Evolutionary conservation across 2,329 filamentous ascomycete species (phyloP), one percentile per base, ranked within the genome.

Genomic region (Penicillium griseofulvum): DNA sequence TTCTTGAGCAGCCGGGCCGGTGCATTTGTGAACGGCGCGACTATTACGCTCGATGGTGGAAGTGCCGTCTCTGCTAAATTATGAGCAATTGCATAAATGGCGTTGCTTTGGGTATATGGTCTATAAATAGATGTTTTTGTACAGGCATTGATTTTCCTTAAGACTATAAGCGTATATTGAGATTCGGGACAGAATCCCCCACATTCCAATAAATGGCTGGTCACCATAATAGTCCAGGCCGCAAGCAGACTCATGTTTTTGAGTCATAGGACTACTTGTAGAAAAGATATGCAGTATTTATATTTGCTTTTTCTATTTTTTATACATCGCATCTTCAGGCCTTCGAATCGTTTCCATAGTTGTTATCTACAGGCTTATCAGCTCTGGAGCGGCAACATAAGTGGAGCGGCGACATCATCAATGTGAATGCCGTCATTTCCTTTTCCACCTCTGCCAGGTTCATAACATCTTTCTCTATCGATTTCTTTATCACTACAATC

Each of bases 1-100:
- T 91, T 87, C 72, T 71, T 91, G 67, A 79, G 81, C 37, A 88
- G 86, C 64, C 77, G 82, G 52, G 88, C 88, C 1, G 88, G 88
- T 4, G 76, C 82, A 1, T 88, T 81, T 68, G 78, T 87, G 34
- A 89, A 87, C 59, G 86, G 86, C 4, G 84, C 85, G 16, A 83
- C 82, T 3, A 83, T 88, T 58, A 74, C 82, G 10, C 67, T 88
- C 38, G 86, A 89, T 67, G 85, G 85, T 2, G 84, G 84, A 2
- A 75, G 71, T 52, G 68, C 69, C 4, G 63, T 77, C 51, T 65
- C 64, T 29, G 70, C 76, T 22, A 78, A 74, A 63, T 54, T 78
- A 55, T 79, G 69, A 65, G 41, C 5, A 42, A 5, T 22, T 39
- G n/a, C 17, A 36, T 29, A 28, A 22, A 49, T 4, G 10, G 9